Evolutionary conservation across 208 protist genomes (phyloP).

Genomic region (Novymonas esmeraldas): DNA sequence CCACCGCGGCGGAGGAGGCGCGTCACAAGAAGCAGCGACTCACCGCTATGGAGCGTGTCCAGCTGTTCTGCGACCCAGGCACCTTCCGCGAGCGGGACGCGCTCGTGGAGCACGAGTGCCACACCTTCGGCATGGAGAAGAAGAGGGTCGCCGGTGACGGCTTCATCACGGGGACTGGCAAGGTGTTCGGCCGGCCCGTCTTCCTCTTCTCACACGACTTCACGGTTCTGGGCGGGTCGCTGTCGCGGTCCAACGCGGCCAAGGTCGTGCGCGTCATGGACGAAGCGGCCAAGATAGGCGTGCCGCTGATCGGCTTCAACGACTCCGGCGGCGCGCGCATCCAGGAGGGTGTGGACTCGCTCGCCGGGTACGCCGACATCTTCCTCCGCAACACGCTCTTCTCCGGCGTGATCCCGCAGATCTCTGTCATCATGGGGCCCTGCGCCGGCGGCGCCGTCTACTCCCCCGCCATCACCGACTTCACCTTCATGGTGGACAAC

Average conservation of each 20-base stretch:
- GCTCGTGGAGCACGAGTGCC: constrained; percentile 93
- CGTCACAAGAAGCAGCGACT: constrained; percentile 93
- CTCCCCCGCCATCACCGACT: constrained; percentile 97
- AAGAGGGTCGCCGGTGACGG: constrained; percentile 89
- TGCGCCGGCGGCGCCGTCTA: constrained; percentile 92
- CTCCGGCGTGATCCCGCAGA: constrained; percentile 96
- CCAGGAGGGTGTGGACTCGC: constrained; percentile 94
- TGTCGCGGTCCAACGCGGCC: constrained; percentile 92
- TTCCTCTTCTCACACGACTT: constrained; percentile 97
- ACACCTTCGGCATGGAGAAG: constrained; percentile 94
- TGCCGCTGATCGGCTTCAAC: constrained; percentile 97
- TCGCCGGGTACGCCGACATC: constrained; percentile 96
- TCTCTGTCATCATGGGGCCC: constrained; percentile 97
- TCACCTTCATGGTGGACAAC: constrained; percentile 97
- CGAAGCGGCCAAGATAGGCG: constrained; percentile 92
- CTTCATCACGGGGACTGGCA: constrained; percentile 93
- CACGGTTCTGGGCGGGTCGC: constrained; percentile 94
- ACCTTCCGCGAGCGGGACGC: constrained; percentile 94
- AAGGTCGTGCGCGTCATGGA: constrained; percentile 98
- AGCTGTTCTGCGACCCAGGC: constrained; percentile 91
- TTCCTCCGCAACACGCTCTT: constrained; percentile 94
- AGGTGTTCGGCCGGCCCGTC: constrained; percentile 93
- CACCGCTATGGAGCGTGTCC: constrained; percentile 94
- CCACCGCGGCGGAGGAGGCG: constrained; percentile 46
- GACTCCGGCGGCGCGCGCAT: constrained; percentile 97